These are phyloP conservation scores for Leptographium radiaticola DNA, from an alignment of 2,329 filamentous ascomycete species.

Conservation along the genomic window DNA sequence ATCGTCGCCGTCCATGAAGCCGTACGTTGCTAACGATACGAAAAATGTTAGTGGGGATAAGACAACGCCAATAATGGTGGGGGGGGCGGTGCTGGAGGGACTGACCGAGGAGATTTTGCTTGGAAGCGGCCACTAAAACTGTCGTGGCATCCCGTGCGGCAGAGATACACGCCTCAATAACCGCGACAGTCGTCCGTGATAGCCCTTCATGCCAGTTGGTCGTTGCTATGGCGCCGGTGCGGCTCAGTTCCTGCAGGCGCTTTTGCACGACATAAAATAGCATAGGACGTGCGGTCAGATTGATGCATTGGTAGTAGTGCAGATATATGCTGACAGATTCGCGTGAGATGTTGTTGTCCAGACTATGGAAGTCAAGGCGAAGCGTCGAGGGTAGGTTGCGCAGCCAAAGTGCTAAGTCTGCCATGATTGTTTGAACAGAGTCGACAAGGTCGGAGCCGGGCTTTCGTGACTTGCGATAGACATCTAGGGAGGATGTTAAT, in stretches of 20 bases:
- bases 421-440: background rate
- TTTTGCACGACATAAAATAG: slow-evolving; percentile 3
- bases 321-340: slow-evolving; percentile 1
- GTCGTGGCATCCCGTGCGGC: background rate
- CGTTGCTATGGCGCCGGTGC: background rate
- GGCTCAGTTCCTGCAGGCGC: background rate
- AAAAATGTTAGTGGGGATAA: background rate
- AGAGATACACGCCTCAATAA: background rate
- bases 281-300: slow-evolving; percentile 1
- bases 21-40: slow-evolving; percentile 1
- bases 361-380: too few species aligned
- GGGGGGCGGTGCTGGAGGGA: background rate
- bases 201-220: slow-evolving; percentile 4
- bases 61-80: background rate
- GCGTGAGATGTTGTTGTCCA: background rate
- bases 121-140: slow-evolving; percentile 1
- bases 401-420: background rate
- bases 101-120: slow-evolving; percentile 1
- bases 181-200: background rate
- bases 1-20: slow-evolving; percentile 5
- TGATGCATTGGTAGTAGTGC: slow-evolving; percentile 6
- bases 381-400: background rate
- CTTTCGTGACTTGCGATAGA: background rate
- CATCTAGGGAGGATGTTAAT: too few species aligned
- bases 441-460: background rate